Evolutionary conservation across 108 stramenopile species (phyloP).

Genomic region (Cyclotella sp.): DNA sequence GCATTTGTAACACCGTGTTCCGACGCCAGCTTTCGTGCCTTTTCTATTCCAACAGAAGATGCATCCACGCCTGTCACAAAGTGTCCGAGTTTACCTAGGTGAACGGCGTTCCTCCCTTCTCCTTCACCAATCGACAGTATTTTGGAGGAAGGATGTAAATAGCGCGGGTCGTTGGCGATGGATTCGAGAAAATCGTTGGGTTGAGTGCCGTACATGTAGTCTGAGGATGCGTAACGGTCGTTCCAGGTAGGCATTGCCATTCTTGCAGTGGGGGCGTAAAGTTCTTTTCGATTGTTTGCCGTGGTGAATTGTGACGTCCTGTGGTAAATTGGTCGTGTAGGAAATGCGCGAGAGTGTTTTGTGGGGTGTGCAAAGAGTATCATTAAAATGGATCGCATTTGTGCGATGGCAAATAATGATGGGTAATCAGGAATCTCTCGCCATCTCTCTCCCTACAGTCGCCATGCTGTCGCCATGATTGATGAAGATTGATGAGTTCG

Average conservation of each 20-base stretch:
- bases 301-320: background rate
- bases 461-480: too few species aligned
- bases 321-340: background rate
- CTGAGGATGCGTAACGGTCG: constrained; percentile 38
- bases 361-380: too few species aligned
- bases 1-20: constrained; percentile 33
- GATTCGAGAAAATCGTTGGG: constrained; percentile 59
- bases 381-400: background rate
- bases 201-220: constrained; percentile 58
- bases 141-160: constrained; percentile 7
- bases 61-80: constrained; percentile 53
- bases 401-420: too few species aligned
- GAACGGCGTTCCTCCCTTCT: constrained; percentile 63
- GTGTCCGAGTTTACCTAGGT: constrained; percentile 51
- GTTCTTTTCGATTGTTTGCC: background rate
- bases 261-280: background rate
- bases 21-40: constrained; percentile 49
- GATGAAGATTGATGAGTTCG: too few species aligned
- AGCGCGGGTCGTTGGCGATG: constrained; percentile 13
- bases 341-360: too few species aligned
- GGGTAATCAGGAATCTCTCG: too few species aligned
- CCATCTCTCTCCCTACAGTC: too few species aligned
- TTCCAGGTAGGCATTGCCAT: constrained; percentile 41
- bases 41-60: constrained; percentile 51
- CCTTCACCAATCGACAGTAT: constrained; percentile 61